Evolutionary conservation across 768 basidiomycete genomes (phyloP).

Genomic region (Amanita fuliginea): DNA sequence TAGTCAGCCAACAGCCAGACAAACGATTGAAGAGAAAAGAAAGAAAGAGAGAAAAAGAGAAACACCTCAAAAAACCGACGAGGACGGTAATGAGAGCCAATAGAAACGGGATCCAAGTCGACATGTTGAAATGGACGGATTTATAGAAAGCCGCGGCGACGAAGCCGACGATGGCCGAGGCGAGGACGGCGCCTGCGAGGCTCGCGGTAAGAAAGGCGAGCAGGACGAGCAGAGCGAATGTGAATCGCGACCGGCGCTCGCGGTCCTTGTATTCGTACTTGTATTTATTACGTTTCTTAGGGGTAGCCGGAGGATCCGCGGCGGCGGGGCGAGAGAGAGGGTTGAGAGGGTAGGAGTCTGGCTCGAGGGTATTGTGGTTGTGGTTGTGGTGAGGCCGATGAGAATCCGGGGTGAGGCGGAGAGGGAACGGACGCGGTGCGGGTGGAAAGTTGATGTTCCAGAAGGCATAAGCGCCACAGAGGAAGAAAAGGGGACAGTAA

Average conservation of each 20-base stretch:
- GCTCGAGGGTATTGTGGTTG: neutral
- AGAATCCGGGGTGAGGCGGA: neutral
- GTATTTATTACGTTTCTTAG: neutral
- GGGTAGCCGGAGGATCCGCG: neutral
- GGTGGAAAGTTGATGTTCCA: slow-evolving; percentile 42
- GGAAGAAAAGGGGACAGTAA: slow-evolving; percentile 37
- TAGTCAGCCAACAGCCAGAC: neutral
- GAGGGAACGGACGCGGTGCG: slow-evolving; percentile 6
- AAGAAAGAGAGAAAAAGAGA: too few species aligned
- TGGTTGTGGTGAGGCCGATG: neutral
- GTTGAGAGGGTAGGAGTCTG: slow-evolving; percentile 3
- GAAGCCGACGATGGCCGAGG: slow-evolving; percentile 35
- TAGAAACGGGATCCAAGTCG: slow-evolving; percentile 41
- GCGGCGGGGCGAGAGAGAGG: neutral
- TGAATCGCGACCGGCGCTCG: slow-evolving; percentile 31
- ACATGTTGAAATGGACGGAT: slow-evolving; percentile 36
- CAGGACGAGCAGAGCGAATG: slow-evolving; percentile 36
- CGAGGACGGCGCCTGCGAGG: slow-evolving; percentile 34
- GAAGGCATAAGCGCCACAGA: slow-evolving; percentile 39
- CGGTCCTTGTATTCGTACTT: slow-evolving; percentile 12
- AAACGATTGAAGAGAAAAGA: neutral
- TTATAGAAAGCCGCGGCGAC: slow-evolving; percentile 33
- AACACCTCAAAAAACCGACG: slow-evolving; percentile 29
- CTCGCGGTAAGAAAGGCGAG: slow-evolving; percentile 29
- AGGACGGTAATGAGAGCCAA: slow-evolving; percentile 31